These are phyloP conservation scores for Leccinum subrobustum DNA, from an alignment of 1,284 basidiomycete genomes.

Conservation along the genomic window DNA sequence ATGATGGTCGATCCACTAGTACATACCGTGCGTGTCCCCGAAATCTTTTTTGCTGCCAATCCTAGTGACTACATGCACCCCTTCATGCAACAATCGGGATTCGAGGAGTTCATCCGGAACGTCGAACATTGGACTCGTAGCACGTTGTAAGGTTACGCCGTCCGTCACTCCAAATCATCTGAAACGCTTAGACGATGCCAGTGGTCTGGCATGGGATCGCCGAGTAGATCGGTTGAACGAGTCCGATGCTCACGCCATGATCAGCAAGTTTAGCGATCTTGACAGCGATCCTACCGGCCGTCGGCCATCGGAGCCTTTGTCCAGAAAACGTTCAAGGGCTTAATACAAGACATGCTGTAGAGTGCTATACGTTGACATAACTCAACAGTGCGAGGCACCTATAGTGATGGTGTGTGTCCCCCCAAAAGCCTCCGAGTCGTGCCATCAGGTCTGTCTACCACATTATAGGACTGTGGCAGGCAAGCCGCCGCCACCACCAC, in stretches of 20 bases:
- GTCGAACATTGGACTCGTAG: background rate
- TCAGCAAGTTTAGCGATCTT: background rate
- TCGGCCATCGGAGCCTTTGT: background rate
- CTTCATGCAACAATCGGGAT: background rate
- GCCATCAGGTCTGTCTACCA: background rate
- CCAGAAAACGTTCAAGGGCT: background rate
- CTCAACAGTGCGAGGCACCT: background rate
- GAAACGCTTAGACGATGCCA: background rate
- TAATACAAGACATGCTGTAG: background rate
- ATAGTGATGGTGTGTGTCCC: background rate
- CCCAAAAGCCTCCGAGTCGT: background rate
- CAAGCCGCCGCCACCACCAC: background rate
- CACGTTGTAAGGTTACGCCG: background rate
- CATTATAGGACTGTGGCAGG: background rate
- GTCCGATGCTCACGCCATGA: too few relatives aligned
- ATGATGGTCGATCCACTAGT: background rate
- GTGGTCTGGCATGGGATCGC: too few relatives aligned
- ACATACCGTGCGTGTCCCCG: background rate
- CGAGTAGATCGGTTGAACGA: too few relatives aligned
- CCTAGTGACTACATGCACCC: background rate
- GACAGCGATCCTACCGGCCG: background rate
- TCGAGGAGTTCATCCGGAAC: background rate
- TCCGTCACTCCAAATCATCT: background rate
- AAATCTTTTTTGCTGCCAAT: background rate
- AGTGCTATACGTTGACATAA: background rate